A percentile compares a stretch with the other conserved stretches of the same genome.
Evolutionary conservation across 805 yeast species (phyloP).

Genomic region (Zygosaccharomyces bisporus): DNA sequence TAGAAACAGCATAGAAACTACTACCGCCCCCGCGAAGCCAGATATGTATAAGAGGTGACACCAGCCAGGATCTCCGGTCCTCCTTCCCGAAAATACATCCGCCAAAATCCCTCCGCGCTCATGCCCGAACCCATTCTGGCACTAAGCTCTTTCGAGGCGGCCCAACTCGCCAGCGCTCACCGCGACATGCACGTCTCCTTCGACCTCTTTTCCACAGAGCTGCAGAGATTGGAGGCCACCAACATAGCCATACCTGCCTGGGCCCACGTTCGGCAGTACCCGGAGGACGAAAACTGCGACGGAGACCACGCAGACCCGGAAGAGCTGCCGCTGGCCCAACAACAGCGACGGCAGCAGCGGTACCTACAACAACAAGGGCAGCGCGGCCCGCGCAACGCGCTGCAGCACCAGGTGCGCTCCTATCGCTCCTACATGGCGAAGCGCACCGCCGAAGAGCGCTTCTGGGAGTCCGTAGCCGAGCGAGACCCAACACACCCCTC

Average conservation of each 20-base stretch:
- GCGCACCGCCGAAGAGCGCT: neutral
- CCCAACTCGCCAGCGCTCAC: neutral
- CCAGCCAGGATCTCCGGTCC: neutral
- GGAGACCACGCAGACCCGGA: too few relatives aligned
- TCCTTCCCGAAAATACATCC: neutral
- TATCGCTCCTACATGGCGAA: conserved; percentile 5
- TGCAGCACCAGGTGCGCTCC: conserved; percentile 1
- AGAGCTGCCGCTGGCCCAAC: neutral
- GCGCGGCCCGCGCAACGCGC: neutral
- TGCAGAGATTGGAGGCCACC: conserved; percentile 6
- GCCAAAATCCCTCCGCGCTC: neutral
- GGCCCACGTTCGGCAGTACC: conserved; percentile 7
- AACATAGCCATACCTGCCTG: neutral
- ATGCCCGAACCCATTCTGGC: conserved; percentile 3
- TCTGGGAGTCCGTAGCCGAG: neutral
- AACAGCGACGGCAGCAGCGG: conserved; percentile 1
- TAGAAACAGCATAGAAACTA: neutral
- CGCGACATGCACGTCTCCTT: conserved; percentile 6
- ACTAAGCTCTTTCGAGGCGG: neutral
- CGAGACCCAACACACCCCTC: neutral
- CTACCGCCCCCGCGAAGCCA: neutral
- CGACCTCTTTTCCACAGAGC: conserved; percentile 6
- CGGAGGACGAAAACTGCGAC: neutral
- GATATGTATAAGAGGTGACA: neutral
- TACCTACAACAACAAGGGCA: neutral